phyloP scores from a whole-genome alignment of 148 eudicot genomes.

The Camellia japonica region DNA sequence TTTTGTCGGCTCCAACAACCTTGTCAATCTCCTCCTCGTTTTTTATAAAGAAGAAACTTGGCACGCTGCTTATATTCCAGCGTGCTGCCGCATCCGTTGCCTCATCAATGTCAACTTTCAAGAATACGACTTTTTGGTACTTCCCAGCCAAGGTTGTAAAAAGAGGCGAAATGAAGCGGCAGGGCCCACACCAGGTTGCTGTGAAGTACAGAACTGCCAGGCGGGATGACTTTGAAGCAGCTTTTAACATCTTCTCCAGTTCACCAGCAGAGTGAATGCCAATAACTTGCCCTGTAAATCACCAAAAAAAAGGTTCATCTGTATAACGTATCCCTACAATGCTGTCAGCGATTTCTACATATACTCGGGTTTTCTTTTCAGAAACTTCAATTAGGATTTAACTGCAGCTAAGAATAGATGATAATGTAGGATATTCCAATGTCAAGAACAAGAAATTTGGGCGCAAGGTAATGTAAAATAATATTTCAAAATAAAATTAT shows the following conservation, averaged over 20 bases:
- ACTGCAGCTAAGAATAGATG: not conserved
- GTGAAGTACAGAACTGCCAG: conserved; percentile 64
- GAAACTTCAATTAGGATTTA: no score
- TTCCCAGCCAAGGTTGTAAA: conserved; percentile 49
- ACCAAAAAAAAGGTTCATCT: not conserved
- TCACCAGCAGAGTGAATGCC: conserved; percentile 39
- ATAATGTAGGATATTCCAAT: not conserved
- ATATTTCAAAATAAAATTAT: not conserved
- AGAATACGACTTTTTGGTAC: conserved; percentile 46
- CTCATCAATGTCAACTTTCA: conserved; percentile 65
- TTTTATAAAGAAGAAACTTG: conserved; percentile 53
- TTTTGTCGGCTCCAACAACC: conserved; percentile 59
- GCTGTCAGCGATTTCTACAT: not conserved
- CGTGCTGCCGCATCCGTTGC: conserved; percentile 52
- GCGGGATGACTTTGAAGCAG: conserved; percentile 44
- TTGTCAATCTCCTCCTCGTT: conserved; percentile 56
- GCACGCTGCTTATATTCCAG: conserved; percentile 63
- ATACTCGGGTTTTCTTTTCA: no score
- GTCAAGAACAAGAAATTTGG: not conserved
- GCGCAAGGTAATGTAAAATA: no score
- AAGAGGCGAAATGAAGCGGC: conserved; percentile 54
- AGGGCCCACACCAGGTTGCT: conserved; percentile 81
- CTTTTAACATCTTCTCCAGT: conserved; percentile 41
- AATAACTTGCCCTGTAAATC: conserved; percentile 52
- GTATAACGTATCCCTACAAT: not conserved